Evolutionary conservation across 352 stramenopile genomes (phyloP), one percentile per base, ranked within the genome.

Genomic region (Phytophthora cactorum): DNA sequence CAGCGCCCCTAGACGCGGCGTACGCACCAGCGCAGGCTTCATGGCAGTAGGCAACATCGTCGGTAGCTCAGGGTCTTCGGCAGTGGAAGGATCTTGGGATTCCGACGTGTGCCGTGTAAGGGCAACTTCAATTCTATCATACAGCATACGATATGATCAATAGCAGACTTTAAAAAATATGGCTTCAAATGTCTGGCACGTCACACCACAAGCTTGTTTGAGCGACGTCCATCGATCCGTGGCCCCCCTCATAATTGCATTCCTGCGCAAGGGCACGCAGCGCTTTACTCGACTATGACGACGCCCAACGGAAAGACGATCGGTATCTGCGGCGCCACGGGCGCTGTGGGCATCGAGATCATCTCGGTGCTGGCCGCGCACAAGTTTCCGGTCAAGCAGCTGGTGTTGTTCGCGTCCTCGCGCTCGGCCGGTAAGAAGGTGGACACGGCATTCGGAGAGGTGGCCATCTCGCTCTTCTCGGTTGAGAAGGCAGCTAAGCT

Each of bases 311-410:
- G 84, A 9, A 92, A 91, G 74, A 89, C 69, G 29, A 77, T 96
- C 17, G 86, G 84, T 47, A 93, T 95, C 66, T 92, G 86, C 72
- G 86, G 86, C 62, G 85, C 84, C 15, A 94, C 96, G 15, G 97
- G 97, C 58, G 97, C 97, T 22, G 97, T 99, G 9, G 97, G 97
- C 32, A 95, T 98, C 61, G 97, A 99, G 85, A 98, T 99, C 79
- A 88, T 99, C 47, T 83, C 86, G 29, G 93, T 97, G 68, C 83
- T 99, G 51, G 75, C 71, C 38, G 66, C 75, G 58, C 84, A 79
- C 61, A 81, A 93, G 31, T 98, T 99, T 74, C 91, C 92, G 1
- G 93, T 98, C 12, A 82, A 86, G 54, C 78, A 91, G 64, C 83
- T 99, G 31, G 90, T 97, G 59, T 93, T 99, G 47, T 99, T 99